phyloP scores from a whole-genome alignment of 2,329 filamentous ascomycete genomes.

The Venturia nashicola region DNA sequence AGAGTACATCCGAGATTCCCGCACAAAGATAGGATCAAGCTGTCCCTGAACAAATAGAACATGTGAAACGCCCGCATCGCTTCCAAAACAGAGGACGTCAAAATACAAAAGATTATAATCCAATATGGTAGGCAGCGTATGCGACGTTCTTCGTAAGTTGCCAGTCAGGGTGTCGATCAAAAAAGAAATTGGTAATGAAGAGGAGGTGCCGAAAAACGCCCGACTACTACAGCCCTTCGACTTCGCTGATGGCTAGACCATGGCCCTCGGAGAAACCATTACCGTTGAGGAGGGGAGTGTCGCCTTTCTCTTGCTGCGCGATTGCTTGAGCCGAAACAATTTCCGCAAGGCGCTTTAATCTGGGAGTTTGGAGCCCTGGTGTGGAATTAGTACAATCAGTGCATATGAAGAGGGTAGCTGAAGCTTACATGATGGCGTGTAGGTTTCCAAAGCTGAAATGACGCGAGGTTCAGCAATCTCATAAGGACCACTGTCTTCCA shows the following conservation, averaged over 20 bases:
- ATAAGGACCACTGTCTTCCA: slow-evolving; percentile 97
- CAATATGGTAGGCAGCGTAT: slow-evolving; percentile 1
- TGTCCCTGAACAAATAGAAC: not conserved
- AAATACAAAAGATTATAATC: slow-evolving; percentile 10
- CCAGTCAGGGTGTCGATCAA: not conserved
- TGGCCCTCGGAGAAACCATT: slow-evolving; percentile 31
- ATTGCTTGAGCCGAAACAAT: slow-evolving; percentile 96
- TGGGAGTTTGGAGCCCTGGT: slow-evolving; percentile 85
- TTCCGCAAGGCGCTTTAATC: slow-evolving; percentile 91
- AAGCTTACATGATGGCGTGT: slow-evolving; percentile 86
- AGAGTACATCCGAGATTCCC: not conserved
- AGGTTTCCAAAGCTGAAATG: slow-evolving; percentile 93
- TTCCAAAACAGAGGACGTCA: not conserved
- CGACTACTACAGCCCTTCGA: slow-evolving; percentile 20
- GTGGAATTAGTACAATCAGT: slow-evolving; percentile 18
- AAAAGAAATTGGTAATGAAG: not conserved
- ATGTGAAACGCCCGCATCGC: slow-evolving; percentile 1
- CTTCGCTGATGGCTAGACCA: slow-evolving; percentile 40
- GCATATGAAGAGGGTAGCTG: not conserved
- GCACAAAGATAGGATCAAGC: not conserved
- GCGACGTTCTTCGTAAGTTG: not conserved
- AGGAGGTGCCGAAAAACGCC: not conserved
- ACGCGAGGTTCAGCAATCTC: slow-evolving; percentile 95
- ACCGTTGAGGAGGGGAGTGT: slow-evolving; percentile 29
- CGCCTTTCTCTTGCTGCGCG: slow-evolving; percentile 81